Evolutionary conservation across 1,284 basidiomycete species (phyloP).

Genomic region (Microbotryomycetes sp.): DNA sequence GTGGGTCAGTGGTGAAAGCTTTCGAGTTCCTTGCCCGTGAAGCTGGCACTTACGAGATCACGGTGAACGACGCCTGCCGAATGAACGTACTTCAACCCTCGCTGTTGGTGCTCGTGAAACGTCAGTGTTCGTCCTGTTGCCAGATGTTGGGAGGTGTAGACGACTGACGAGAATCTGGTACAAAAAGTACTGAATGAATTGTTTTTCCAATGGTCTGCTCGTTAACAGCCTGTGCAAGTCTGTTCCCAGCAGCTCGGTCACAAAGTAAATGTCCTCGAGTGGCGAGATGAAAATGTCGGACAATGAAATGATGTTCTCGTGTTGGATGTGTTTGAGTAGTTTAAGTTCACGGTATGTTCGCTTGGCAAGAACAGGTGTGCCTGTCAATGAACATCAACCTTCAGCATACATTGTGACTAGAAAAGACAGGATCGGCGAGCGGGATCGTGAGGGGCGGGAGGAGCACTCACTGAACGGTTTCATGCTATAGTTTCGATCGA

Average conservation of each 20-base stretch:
- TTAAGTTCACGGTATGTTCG: slow-evolving; percentile 98
- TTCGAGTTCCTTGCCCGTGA: too few relatives aligned
- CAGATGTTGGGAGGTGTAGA: neutral
- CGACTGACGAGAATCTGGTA: slow-evolving; percentile 92
- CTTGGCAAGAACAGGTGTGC: slow-evolving; percentile 87
- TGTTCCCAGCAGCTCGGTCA: slow-evolving; percentile 97
- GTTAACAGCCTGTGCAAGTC: slow-evolving; percentile 96
- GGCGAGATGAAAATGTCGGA: slow-evolving; percentile 99
- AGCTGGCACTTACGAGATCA: slow-evolving; percentile 62
- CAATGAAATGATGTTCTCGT: slow-evolving; percentile 99
- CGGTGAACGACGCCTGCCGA: slow-evolving; percentile 98
- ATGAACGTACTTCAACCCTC: slow-evolving; percentile 98
- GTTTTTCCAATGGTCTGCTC: slow-evolving; percentile 93
- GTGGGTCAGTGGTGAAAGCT: too few relatives aligned
- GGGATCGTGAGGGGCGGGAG: neutral
- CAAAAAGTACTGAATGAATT: slow-evolving; percentile 99
- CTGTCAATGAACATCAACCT: slow-evolving; percentile 2
- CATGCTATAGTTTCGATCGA: slow-evolving; percentile 24
- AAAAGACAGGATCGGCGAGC: neutral
- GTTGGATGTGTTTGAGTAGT: slow-evolving; percentile 95
- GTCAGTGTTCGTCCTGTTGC: neutral
- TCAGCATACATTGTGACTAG: neutral
- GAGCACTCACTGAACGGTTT: slow-evolving; percentile 32
- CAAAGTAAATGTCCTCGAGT: slow-evolving; percentile 98
- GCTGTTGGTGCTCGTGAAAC: slow-evolving; percentile 48